Percentiles rank a stretch among this genome's conserved stretches.
Evolutionary conservation across 257 asterid species (phyloP).

Genomic region (Cynanchum wilfordii): DNA sequence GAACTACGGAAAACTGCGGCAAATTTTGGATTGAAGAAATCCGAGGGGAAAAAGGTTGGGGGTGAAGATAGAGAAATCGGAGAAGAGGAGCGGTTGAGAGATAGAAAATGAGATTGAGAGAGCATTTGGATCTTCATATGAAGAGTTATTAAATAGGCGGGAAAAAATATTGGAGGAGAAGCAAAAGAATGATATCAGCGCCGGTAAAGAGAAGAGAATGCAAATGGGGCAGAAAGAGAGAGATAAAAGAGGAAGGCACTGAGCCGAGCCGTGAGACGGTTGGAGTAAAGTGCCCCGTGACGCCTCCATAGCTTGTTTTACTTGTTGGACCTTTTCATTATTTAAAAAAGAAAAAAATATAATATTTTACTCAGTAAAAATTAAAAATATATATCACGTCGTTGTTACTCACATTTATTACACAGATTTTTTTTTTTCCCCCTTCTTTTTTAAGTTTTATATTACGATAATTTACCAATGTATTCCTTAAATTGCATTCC

Average conservation of each 20-base stretch:
- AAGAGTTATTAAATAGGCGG: constrained; percentile 14
- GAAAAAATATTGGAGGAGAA: neutral
- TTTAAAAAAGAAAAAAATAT: too few species aligned
- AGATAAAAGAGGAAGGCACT: neutral
- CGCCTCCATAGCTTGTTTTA: neutral
- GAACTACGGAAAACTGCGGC: neutral
- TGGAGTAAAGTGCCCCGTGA: constrained; percentile 8
- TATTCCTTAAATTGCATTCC: too few species aligned
- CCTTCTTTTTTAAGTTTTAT: too few species aligned
- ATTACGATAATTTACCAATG: too few species aligned
- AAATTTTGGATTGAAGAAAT: neutral
- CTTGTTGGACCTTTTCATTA: too few species aligned
- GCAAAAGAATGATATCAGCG: neutral
- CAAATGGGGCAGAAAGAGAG: too few species aligned
- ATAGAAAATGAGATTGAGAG: constrained; percentile 34
- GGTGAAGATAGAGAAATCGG: constrained; percentile 22
- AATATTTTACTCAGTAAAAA: too few species aligned
- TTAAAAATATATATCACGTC: too few species aligned
- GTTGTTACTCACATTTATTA: too few species aligned
- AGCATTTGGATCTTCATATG: constrained; percentile 39
- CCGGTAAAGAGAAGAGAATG: neutral
- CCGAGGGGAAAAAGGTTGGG: constrained; percentile 18
- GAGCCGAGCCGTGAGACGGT: neutral
- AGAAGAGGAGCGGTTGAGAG: constrained; percentile 28
- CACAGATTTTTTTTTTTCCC: too few species aligned